A percentile compares a stretch with the other conserved stretches of the same genome.
Conservation (phyloP, 2,329 filamentous ascomycete species). For the Claviceps digitariae region DNA sequence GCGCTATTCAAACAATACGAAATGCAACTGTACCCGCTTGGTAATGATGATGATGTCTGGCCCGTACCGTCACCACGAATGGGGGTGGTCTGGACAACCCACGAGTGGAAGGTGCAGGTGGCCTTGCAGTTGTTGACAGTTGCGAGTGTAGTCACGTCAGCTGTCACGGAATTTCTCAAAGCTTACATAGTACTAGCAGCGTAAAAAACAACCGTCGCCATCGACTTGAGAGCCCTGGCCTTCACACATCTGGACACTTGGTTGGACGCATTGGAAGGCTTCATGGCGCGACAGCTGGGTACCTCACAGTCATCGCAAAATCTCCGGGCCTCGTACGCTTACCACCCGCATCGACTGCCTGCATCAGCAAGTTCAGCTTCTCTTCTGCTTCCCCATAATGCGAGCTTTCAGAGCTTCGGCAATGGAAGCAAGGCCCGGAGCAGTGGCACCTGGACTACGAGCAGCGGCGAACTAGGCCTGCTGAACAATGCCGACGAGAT, state of each 20-base stretch:
- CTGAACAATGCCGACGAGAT: slow-evolving; percentile 35
- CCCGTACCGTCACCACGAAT: background rate
- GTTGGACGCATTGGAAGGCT: background rate
- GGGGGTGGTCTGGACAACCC: background rate
- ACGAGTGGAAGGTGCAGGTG: background rate
- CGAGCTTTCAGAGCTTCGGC: slow-evolving; percentile 13
- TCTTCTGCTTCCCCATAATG: slow-evolving; percentile 13
- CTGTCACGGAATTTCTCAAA: background rate
- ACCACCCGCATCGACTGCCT: slow-evolving; percentile 8
- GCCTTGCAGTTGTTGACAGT: background rate
- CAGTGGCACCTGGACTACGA: slow-evolving; percentile 45
- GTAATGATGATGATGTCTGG: background rate
- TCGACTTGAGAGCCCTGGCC: background rate
- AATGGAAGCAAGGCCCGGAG: slow-evolving; percentile 18
- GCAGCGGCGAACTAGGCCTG: slow-evolving; percentile 34
- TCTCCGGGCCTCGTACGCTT: slow-evolving; percentile 7
- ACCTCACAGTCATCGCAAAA: slow-evolving; percentile 9
- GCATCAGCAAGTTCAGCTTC: slow-evolving; percentile 16
- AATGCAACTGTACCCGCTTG: background rate
- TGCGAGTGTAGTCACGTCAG: background rate
- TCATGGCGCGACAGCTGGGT: slow-evolving; percentile 13
- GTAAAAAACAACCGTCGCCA: background rate
- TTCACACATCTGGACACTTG: background rate
- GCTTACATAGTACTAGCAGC: background rate
- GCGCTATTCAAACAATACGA: background rate